Percentiles rank a stretch among this genome's conserved stretches.
These are phyloP conservation scores for Alternaria consortialis DNA, from an alignment of 2,329 filamentous ascomycete genomes.

Conservation along the genomic window DNA sequence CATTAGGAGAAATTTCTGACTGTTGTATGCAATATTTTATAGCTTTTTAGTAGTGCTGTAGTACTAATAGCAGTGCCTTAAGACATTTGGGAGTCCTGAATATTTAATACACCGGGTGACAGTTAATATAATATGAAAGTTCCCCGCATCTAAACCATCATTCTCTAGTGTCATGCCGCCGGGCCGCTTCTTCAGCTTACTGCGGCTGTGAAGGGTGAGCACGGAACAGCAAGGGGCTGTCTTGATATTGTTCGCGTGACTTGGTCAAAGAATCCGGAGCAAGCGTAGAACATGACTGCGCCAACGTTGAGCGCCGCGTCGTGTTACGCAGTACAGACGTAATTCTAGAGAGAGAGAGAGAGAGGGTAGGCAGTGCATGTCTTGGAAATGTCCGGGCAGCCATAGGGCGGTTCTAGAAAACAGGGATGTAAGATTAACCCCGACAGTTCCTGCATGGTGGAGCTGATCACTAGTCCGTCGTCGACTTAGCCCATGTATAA, in stretches of 20 bases:
- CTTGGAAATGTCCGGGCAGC: conserved; percentile 21
- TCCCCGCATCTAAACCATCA: neutral
- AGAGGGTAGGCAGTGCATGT: conserved; percentile 10
- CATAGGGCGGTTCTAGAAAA: conserved; percentile 27
- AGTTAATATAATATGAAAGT: neutral
- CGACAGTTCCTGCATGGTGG: conserved; percentile 30
- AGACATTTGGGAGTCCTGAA: too few species aligned
- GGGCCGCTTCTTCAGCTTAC: conserved; percentile 1
- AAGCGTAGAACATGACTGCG: neutral
- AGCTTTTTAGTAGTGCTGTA: too few species aligned
- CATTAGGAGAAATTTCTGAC: too few species aligned
- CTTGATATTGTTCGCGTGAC: conserved; percentile 19
- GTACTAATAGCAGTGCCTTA: too few species aligned
- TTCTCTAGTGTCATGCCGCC: neutral
- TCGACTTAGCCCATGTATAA: conserved; percentile 19
- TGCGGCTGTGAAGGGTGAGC: neutral
- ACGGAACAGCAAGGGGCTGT: conserved; percentile 6
- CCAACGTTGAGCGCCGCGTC: neutral
- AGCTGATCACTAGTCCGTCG: conserved; percentile 20
- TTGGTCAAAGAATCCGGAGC: neutral
- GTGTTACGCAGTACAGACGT: neutral
- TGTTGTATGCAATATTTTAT: too few species aligned
- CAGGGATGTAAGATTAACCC: conserved; percentile 17
- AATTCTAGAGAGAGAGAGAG: conserved; percentile 6
- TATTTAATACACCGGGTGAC: too few species aligned